Evolutionary conservation across 1,139 yeast species (phyloP), one percentile per base, ranked within the genome.

Genomic region (Candida dubliniensis): DNA sequence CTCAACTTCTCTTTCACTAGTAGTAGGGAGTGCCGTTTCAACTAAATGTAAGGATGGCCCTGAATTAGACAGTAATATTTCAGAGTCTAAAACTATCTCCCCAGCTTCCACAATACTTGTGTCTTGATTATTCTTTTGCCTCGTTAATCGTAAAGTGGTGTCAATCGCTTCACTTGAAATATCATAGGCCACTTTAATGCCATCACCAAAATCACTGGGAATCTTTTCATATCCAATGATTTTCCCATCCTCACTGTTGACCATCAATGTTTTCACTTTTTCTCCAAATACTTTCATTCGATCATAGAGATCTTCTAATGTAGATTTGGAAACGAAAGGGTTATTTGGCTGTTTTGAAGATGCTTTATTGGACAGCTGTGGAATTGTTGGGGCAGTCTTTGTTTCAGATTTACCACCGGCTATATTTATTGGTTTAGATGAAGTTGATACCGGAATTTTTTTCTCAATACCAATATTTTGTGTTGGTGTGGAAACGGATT

Each of bases 211-310:
- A 23, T 37, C 40, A 12, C 23, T 23, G 11, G 40, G 34, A 13
- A 37, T 31, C 4, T 9, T n/a, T 18, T 37, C 34, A 23, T 37
- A 37, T 2, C 34, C 40, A 13, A 10, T 23, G 10, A 37, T 24
- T 7, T 11, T 30, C 2, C 35, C 31, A 23, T 57, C 61, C 32
- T 58, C 60, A 33, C 55, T 63, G n/a, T 59, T 51, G 5, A 44
- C 42, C 5, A 36, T 35, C 12, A 36, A 33, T 3, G 24, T 42
- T 18, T 34, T 39, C 12, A 41, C 45, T 34, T 40, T 40, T 6
- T 39, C 43, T 18, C 38, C 36, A 35, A 23, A 31, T 11, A 23
- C 18, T 30, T 40, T 36, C 31, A 36, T 29, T 8, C 25, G 18
- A 31, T 30, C 37, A 18, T 34, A 12, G 6, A 23, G 44, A 31